Conservation (phyloP, 2,329 filamentous ascomycete species). For the Penicillium sp. region DNA sequence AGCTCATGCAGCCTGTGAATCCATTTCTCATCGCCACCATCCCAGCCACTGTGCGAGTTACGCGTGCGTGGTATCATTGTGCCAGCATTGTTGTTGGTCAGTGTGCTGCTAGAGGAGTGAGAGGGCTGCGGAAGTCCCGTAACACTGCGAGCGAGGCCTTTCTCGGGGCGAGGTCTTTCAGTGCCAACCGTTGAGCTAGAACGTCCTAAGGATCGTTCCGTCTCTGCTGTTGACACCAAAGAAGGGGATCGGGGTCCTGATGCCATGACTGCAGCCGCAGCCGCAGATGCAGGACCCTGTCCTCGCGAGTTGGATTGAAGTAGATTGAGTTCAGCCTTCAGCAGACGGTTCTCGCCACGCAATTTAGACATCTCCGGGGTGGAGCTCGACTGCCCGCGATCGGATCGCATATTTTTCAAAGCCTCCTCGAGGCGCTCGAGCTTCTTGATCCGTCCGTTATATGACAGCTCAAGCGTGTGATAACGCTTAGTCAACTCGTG, state of each 20-base stretch:
- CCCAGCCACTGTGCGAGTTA: constrained; percentile 24
- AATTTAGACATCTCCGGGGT: constrained; percentile 59
- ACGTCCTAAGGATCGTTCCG: constrained; percentile 52
- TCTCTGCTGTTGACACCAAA: constrained; percentile 26
- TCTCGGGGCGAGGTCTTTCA: constrained; percentile 29
- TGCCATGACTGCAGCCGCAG: constrained; percentile 36
- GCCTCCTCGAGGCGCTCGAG: constrained; percentile 83
- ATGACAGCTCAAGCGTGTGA: constrained; percentile 75
- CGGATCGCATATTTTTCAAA: constrained; percentile 60
- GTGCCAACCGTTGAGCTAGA: constrained; percentile 55
- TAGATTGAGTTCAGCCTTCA: constrained; percentile 65
- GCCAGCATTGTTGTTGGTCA: constrained; percentile 32
- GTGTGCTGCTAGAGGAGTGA: constrained; percentile 34
- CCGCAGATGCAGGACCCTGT: constrained; percentile 49
- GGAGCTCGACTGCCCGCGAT: constrained; percentile 31
- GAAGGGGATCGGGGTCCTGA: constrained; percentile 24
- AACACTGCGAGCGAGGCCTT: constrained; percentile 32
- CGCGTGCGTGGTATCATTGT: constrained; percentile 29
- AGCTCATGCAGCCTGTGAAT: constrained; percentile 81
- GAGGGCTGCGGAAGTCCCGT: constrained; percentile 38
- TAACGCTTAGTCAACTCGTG: constrained; percentile 90
- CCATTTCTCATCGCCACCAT: constrained; percentile 69
- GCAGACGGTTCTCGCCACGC: constrained; percentile 59
- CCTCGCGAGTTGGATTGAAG: constrained; percentile 64
- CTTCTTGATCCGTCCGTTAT: constrained; percentile 77